Conservation (phyloP, 1,284 basidiomycete genomes). For the Cryptococcus floricola region DNA sequence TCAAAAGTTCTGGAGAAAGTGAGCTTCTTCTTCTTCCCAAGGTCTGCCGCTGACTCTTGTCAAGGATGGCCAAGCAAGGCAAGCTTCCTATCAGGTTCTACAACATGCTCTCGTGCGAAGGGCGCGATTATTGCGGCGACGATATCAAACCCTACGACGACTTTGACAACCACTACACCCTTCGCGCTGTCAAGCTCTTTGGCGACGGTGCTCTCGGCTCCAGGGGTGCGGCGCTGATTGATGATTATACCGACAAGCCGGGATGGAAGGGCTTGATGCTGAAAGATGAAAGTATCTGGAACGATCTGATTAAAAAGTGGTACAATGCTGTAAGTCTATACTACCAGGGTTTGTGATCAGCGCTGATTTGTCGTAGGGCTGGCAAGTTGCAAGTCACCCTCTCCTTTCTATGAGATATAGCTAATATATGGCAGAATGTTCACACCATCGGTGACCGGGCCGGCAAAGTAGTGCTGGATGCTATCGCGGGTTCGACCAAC, state of each 20-base stretch:
- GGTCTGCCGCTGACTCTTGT: constrained; percentile 13
- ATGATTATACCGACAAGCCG: constrained; percentile 77
- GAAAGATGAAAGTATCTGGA: constrained; percentile 56
- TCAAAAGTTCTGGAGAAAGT: constrained; percentile 67
- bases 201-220: constrained; percentile 78
- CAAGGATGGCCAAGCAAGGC: constrained; percentile 60
- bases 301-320: constrained; percentile 59
- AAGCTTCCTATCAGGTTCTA: constrained; percentile 64
- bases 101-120: constrained; percentile 59
- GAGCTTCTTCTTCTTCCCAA: constrained; percentile 17
- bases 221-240: constrained; percentile 81
- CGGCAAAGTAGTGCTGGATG: constrained; percentile 73
- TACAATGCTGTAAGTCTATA: constrained; percentile 60
- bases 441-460: constrained; percentile 91
- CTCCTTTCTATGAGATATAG: constrained; percentile 1
- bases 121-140: constrained; percentile 63
- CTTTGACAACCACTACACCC: constrained; percentile 56
- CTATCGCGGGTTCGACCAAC: constrained; percentile 64
- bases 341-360: too few species aligned
- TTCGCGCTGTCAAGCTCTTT: constrained; percentile 79
- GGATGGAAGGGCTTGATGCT: constrained; percentile 67
- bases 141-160: constrained; percentile 59
- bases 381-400: constrained; percentile 47
- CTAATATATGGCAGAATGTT: constrained; percentile 58
- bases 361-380: constrained; percentile 33